phyloP scores from a whole-genome alignment of 805 yeast genomes.

The Wickerhamomyces chambardii region DNA sequence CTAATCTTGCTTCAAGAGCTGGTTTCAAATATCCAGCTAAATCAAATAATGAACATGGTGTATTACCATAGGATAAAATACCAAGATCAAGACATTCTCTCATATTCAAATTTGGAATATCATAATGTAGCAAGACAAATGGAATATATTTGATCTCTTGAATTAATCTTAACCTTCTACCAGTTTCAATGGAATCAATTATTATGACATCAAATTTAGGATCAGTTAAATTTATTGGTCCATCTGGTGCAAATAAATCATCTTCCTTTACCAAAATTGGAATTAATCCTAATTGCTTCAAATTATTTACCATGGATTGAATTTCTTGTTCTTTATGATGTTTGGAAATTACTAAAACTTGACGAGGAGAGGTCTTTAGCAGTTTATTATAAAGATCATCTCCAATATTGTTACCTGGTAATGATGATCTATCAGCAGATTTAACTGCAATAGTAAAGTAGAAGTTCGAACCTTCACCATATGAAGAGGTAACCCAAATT shows the following conservation, averaged over 20 bases:
- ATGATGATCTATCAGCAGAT: constrained; percentile 42
- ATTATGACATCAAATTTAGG: constrained; percentile 64
- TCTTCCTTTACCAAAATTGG: constrained; percentile 37
- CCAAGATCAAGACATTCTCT: constrained; percentile 74
- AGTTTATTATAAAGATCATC: too few relatives aligned
- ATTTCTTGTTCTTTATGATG: constrained; percentile 42
- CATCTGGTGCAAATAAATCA: constrained; percentile 31
- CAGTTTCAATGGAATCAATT: constrained; percentile 67
- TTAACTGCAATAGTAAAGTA: constrained; percentile 66
- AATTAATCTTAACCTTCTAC: constrained; percentile 51
- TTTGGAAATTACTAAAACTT: constrained; percentile 50
- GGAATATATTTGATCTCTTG: constrained; percentile 78
- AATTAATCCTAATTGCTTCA: constrained; percentile 42
- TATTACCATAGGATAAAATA: constrained; percentile 73
- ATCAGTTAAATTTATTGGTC: constrained; percentile 38
- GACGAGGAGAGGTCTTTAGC: too few relatives aligned
- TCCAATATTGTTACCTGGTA: too few relatives aligned
- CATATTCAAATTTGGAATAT: constrained; percentile 68
- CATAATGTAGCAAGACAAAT: constrained; percentile 62
- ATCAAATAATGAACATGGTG: constrained; percentile 72
- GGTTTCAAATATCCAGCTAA: constrained; percentile 72
- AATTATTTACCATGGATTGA: constrained; percentile 35
- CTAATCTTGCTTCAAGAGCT: constrained; percentile 67
- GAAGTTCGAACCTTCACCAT: constrained; percentile 71
- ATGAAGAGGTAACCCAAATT: constrained; percentile 73